A percentile compares a stretch with the other conserved stretches of the same genome.
These are phyloP conservation scores for Nothomitra cinnamomea DNA, from an alignment of 2,329 filamentous ascomycete genomes.

Conservation along the genomic window DNA sequence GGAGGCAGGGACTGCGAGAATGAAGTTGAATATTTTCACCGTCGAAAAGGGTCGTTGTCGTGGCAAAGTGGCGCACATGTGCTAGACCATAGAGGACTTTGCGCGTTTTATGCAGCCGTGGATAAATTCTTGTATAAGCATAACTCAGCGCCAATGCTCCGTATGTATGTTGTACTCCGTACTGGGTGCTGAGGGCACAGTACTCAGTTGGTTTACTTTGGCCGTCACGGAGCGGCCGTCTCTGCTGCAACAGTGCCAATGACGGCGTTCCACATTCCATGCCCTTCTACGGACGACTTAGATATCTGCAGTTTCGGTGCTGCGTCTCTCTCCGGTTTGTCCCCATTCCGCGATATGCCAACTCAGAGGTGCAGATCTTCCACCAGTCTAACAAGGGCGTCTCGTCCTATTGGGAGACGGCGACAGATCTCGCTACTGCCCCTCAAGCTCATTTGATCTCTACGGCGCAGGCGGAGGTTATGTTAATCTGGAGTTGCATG, in stretches of 20 bases:
- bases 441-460: not conserved
- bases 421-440: not conserved
- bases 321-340: not conserved
- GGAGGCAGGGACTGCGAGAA: not conserved
- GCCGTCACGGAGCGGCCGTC: not conserved
- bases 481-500: not conserved
- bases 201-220: not conserved
- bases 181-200: not conserved
- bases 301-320: not conserved
- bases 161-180: no score
- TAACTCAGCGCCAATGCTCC: no score
- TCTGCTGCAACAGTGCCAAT: not conserved
- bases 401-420: no score
- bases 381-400: not conserved
- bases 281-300: not conserved
- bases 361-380: conserved; percentile 1
- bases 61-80: not conserved
- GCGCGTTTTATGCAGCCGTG: not conserved
- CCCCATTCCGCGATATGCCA: not conserved
- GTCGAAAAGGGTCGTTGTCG: not conserved
- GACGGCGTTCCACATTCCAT: not conserved
- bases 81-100: not conserved
- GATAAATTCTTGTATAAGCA: no score
- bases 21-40: not conserved
- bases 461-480: not conserved